Evolutionary conservation across 768 basidiomycete species (phyloP).

Genomic region (Neoboletus brunneissimus): DNA sequence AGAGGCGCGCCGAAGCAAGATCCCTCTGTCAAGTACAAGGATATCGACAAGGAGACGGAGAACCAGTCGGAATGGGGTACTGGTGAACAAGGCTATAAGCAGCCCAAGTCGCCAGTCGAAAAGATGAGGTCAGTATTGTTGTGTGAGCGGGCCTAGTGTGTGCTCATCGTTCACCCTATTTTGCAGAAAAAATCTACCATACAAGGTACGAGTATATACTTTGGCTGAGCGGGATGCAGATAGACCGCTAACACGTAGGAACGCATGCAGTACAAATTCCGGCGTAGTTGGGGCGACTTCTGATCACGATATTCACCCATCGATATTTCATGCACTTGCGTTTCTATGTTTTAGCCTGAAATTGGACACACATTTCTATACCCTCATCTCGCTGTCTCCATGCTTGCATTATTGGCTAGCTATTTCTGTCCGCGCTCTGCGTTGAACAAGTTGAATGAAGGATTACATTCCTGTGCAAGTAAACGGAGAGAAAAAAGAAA

Average conservation of each 20-base stretch:
- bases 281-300: constrained; percentile 85
- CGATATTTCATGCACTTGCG: constrained; percentile 6
- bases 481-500: not conserved
- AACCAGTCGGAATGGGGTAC: constrained; percentile 67
- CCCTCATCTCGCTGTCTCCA: constrained; percentile 11
- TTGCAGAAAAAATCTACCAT: constrained; percentile 72
- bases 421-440: not conserved
- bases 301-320: constrained; percentile 32
- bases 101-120: constrained; percentile 71
- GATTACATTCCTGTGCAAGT: constrained; percentile 4
- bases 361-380: constrained; percentile 27
- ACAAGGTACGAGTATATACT: constrained; percentile 61
- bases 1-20: constrained; percentile 64
- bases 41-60: constrained; percentile 51
- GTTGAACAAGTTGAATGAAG: not conserved
- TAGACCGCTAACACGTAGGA: constrained; percentile 49
- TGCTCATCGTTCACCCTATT: constrained; percentile 3
- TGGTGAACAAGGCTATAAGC: constrained; percentile 66
- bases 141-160: not conserved
- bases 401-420: constrained; percentile 4
- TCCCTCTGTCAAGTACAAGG: constrained; percentile 58
- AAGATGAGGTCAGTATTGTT: constrained; percentile 59
- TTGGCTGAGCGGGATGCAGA: constrained; percentile 17
- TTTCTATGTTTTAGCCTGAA: constrained; percentile 9
- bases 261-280: constrained; percentile 86